These are phyloP conservation scores for Helianthus annuus DNA, from an alignment of 129 eudicot genomes.

Conservation along the genomic window DNA sequence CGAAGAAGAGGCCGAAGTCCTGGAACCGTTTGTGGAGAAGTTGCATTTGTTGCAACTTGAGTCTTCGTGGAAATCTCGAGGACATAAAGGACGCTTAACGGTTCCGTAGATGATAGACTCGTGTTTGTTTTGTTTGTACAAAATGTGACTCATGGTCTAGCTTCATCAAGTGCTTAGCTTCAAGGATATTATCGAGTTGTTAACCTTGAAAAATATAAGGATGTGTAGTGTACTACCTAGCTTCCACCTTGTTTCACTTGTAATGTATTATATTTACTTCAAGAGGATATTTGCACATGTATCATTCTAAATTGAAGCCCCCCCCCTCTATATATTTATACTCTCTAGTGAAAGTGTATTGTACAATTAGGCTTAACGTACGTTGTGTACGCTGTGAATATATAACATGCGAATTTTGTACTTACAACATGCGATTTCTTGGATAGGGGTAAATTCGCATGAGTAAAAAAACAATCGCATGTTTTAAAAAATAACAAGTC, in stretches of 20 bases:
- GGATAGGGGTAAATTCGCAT: too few relatives aligned
- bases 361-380: too few relatives aligned
- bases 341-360: too few relatives aligned
- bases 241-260: slow-evolving; percentile 20
- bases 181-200: neutral
- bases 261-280: neutral
- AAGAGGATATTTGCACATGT: slow-evolving; percentile 2
- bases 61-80: slow-evolving; percentile 69
- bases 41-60: slow-evolving; percentile 79
- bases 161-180: slow-evolving; percentile 6
- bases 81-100: slow-evolving; percentile 53
- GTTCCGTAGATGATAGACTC: slow-evolving; percentile 29
- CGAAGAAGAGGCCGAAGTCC: slow-evolving; percentile 79
- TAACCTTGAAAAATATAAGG: neutral
- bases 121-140: slow-evolving; percentile 29
- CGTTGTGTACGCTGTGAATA: too few relatives aligned
- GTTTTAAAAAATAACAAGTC: too few relatives aligned
- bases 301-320: too few relatives aligned
- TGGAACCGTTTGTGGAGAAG: slow-evolving; percentile 88
- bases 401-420: too few relatives aligned
- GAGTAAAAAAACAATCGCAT: too few relatives aligned
- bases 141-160: neutral
- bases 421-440: too few relatives aligned
- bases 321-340: too few relatives aligned
- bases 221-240: slow-evolving; percentile 8